Evolutionary conservation across 2,329 filamentous ascomycete species (phyloP), one percentile per base, ranked within the genome.

Genomic region (Fusarium sarcochroum): DNA sequence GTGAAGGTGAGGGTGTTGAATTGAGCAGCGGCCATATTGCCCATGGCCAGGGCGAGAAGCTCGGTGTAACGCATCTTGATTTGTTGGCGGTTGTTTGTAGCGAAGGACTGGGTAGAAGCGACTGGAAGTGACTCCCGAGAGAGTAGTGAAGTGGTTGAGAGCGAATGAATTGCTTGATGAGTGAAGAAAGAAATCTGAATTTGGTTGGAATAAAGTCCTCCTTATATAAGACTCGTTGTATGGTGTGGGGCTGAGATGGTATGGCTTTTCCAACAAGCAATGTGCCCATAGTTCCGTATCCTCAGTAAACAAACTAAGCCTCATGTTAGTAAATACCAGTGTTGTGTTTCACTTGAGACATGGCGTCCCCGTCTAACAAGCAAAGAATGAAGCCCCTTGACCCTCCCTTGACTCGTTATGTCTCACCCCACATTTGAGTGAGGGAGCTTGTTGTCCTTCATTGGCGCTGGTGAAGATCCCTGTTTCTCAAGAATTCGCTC

Each of bases 21-120:
- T 25, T 64, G 63, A 54, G 76, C 77, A 47, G 72, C 50, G 48
- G 61, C 76, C 59, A 75, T 41, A 44, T 76, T 73, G 70, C 71
- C 70, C 59, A 73, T 73, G 69, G 75, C 75, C 5, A 78, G 58
- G 65, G 74, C 73, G 38, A 76, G 61, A 30, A 78, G 37, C 40
- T 69, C 41, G 34, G 74, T 69, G 63, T 66, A 76, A 58, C 73
- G 76, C 77, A 79, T 79, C 15, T 63, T 75, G 69, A 54, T 42
- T 30, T 30, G 20, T 21, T 54, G 23, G n/a, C 34, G 30, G 42
- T 48, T 65, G 5, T 54, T 18, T 44, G 21, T 47, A 74, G 65
- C 58, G 63, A 73, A 60, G 69, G 73, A 66, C 40, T 64, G 47
- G 47, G 53, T 51, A 51, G 40, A 58, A 73, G 68, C 55, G 68